Evolutionary conservation across 2,329 filamentous ascomycete genomes (phyloP).

Genomic region (Fusarium phyllophilum): DNA sequence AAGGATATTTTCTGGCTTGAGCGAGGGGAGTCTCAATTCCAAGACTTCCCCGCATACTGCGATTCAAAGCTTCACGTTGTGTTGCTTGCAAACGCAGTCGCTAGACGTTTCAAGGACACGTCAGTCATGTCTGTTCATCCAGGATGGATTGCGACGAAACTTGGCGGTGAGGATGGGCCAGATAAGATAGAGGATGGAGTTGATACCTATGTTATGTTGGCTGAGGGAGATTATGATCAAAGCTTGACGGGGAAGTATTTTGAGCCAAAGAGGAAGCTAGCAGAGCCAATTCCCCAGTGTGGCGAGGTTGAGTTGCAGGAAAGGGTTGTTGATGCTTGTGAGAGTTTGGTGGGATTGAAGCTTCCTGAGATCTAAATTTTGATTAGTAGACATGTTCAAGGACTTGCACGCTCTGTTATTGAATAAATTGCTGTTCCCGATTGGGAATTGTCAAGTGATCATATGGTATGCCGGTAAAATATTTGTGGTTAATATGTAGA

Average conservation of each 20-base stretch:
- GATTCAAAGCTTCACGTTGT: constrained; percentile 36
- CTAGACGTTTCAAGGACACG: constrained; percentile 15
- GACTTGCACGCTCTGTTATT: too few species aligned
- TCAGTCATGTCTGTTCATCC: constrained; percentile 35
- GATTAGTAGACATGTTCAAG: too few species aligned
- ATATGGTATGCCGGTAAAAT: too few species aligned
- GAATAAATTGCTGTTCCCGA: too few species aligned
- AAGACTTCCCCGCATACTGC: constrained; percentile 30
- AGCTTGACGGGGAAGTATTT: constrained; percentile 31
- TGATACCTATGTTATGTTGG: constrained; percentile 31
- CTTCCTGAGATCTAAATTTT: background rate
- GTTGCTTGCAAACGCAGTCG: constrained; percentile 32
- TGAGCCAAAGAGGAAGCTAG: constrained; percentile 26
- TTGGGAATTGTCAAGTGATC: too few species aligned
- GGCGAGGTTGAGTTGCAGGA: constrained; percentile 23
- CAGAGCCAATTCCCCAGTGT: background rate
- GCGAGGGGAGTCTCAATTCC: constrained; percentile 22
- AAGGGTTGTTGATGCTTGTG: constrained; percentile 21
- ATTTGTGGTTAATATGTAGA: too few species aligned
- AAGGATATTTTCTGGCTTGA: constrained; percentile 34
- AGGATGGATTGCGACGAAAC: constrained; percentile 37
- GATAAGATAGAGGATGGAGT: constrained; percentile 35
- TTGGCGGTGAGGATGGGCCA: constrained; percentile 18
- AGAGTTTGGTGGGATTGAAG: constrained; percentile 18
- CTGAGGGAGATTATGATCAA: constrained; percentile 34